phyloP scores from a whole-genome alignment of 495 filamentous ascomycete genomes.

The Niebla homalea region DNA sequence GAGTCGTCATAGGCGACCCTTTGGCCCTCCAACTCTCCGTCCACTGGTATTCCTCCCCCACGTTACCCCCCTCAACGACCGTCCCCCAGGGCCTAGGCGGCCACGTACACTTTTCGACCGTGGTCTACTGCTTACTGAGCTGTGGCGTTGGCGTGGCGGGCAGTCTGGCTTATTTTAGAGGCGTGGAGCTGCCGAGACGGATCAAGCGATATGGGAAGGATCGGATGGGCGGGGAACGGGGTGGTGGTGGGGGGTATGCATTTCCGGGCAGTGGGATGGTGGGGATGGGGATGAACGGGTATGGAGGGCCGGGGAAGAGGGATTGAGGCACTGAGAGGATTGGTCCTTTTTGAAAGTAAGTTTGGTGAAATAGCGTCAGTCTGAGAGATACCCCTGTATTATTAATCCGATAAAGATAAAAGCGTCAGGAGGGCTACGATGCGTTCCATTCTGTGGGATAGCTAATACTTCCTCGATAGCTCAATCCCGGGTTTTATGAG shows the following conservation, averaged over 20 bases:
- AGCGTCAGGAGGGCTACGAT: too few species aligned
- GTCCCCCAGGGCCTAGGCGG: slow-evolving; percentile 13
- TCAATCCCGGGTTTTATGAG: too few species aligned
- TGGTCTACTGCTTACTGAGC: slow-evolving; percentile 21
- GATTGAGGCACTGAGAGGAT: slow-evolving; percentile 27
- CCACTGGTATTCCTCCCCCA: slow-evolving; percentile 50
- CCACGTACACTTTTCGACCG: slow-evolving; percentile 18
- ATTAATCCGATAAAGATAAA: too few species aligned
- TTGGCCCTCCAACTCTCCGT: slow-evolving; percentile 70
- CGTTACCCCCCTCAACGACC: slow-evolving; percentile 21
- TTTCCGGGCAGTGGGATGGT: slow-evolving; percentile 27
- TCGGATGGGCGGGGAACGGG: slow-evolving; percentile 27
- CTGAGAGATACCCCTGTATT: neutral
- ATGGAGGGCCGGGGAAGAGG: slow-evolving; percentile 40
- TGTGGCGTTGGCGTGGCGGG: slow-evolving; percentile 30
- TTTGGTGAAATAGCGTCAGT: neutral
- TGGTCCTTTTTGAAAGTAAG: too few species aligned
- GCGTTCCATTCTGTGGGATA: too few species aligned
- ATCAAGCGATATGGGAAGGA: slow-evolving; percentile 28
- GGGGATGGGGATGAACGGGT: slow-evolving; percentile 16
- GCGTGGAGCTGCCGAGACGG: slow-evolving; percentile 31
- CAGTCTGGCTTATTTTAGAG: slow-evolving; percentile 22
- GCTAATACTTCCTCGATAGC: too few species aligned
- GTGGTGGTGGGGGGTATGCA: slow-evolving; percentile 31
- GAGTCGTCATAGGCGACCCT: slow-evolving; percentile 71